phyloP scores from a whole-genome alignment of 352 stramenopile genomes.

The Phytopythium litorale region DNA sequence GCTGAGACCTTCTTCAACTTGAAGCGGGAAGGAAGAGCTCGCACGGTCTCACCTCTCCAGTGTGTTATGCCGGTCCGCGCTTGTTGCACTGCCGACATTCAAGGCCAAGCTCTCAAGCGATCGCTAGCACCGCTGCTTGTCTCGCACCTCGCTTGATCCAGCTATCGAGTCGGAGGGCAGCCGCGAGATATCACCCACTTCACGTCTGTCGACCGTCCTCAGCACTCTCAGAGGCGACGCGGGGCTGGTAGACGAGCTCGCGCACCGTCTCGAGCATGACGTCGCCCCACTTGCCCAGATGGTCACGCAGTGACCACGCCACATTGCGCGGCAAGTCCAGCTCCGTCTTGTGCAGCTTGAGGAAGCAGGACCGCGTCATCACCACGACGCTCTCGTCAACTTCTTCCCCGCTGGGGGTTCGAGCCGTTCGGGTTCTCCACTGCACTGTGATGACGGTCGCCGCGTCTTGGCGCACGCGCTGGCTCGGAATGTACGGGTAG shows the following conservation, averaged over 20 bases:
- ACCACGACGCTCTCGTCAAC: conserved; percentile 20
- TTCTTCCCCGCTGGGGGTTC: conserved; percentile 11
- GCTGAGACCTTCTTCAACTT: too few relatives aligned
- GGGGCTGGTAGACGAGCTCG: conserved; percentile 17
- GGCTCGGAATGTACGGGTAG: conserved; percentile 18
- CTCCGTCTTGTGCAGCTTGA: conserved; percentile 14
- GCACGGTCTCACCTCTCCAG: too few relatives aligned
- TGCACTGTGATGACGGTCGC: conserved; percentile 22
- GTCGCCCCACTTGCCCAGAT: conserved; percentile 39
- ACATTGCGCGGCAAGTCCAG: conserved; percentile 17
- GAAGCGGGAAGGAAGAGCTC: too few relatives aligned
- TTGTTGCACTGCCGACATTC: too few relatives aligned
- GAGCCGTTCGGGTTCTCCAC: conserved; percentile 9
- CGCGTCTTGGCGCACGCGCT: conserved; percentile 26
- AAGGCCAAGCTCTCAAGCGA: too few relatives aligned
- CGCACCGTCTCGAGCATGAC: conserved; percentile 29
- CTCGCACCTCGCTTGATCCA: too few relatives aligned
- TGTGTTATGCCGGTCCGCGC: too few relatives aligned
- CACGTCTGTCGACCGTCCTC: too few relatives aligned
- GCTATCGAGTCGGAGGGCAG: too few relatives aligned
- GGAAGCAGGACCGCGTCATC: conserved; percentile 15
- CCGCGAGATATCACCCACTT: too few relatives aligned
- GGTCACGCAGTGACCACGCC: conserved; percentile 32
- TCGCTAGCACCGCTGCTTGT: too few relatives aligned
- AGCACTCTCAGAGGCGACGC: background rate